A percentile compares a stretch with the other conserved stretches of the same genome.
phyloP scores from a whole-genome alignment of 2,329 filamentous ascomycete species.

The Tolypocladium cylindrosporum region DNA sequence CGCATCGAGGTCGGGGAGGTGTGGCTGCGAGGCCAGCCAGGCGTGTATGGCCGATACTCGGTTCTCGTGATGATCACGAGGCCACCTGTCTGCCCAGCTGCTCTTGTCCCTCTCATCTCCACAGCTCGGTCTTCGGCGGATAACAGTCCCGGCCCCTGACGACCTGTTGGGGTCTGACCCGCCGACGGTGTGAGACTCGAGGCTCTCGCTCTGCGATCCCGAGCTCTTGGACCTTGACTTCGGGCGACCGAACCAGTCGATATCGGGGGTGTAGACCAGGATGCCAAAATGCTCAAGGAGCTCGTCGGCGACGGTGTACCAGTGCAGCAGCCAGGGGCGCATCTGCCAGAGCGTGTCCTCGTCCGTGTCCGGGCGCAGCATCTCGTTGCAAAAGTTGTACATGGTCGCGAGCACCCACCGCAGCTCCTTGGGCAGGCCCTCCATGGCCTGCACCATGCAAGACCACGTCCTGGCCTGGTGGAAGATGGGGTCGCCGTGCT shows the following conservation, averaged over 20 bases:
- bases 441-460: constrained; percentile 14
- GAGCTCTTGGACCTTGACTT: not conserved
- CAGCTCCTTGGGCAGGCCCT: constrained; percentile 15
- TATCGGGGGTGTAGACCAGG: constrained; percentile 6
- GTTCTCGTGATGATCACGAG: not conserved
- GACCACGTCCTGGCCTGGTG: constrained; percentile 19
- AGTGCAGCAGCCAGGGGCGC: constrained; percentile 18
- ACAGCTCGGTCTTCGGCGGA: not conserved
- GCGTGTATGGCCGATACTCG: not conserved
- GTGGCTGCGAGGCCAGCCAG: constrained; percentile 6
- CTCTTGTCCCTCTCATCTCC: not conserved
- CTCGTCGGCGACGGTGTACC: constrained; percentile 14
- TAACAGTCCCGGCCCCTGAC: not conserved
- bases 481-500: constrained; percentile 13
- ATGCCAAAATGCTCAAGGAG: constrained; percentile 12
- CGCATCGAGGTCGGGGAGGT: not conserved
- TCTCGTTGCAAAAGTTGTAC: constrained; percentile 19
- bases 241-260: constrained; percentile 14
- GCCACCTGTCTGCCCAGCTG: not conserved
- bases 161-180: not conserved
- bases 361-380: constrained; percentile 10
- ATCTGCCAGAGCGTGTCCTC: constrained; percentile 11
- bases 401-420: constrained; percentile 21
- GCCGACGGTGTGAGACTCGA: not conserved
- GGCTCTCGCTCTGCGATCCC: not conserved